Evolutionary conservation across 768 basidiomycete genomes (phyloP).

Genomic region (Phanerochaete sordida): DNA sequence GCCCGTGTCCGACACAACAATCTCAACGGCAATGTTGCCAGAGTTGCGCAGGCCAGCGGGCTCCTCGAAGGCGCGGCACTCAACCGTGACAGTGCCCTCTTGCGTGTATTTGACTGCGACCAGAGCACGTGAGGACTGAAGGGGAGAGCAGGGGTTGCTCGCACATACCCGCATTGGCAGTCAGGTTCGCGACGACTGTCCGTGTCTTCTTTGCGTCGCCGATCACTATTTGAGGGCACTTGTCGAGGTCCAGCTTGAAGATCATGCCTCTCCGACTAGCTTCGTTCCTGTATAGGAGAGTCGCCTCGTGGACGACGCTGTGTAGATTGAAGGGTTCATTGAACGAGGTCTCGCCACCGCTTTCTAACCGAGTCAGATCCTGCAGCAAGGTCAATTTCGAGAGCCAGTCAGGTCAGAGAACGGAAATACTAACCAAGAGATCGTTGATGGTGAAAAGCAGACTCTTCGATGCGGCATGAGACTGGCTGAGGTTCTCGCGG

Average conservation of each 20-base stretch:
- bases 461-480: slow-evolving; percentile 77
- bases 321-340: slow-evolving; percentile 74
- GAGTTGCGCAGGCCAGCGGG: slow-evolving; percentile 44
- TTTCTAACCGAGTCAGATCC: slow-evolving; percentile 77
- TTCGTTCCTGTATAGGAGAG: slow-evolving; percentile 60
- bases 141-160: not conserved
- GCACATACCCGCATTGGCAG: slow-evolving; percentile 65
- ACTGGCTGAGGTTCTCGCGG: slow-evolving; percentile 66
- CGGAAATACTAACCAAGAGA: slow-evolving; percentile 53
- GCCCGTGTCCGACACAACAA: slow-evolving; percentile 69
- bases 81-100: slow-evolving; percentile 56
- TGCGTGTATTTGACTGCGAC: slow-evolving; percentile 66
- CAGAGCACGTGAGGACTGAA: not conserved
- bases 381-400: no score
- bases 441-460: slow-evolving; percentile 84
- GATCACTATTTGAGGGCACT: slow-evolving; percentile 56
- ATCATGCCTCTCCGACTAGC: slow-evolving; percentile 55
- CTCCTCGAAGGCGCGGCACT: slow-evolving; percentile 49
- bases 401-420: no score
- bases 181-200: slow-evolving; percentile 74
- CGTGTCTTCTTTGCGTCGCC: slow-evolving; percentile 73
- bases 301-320: slow-evolving; percentile 57
- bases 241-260: slow-evolving; percentile 53
- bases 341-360: slow-evolving; percentile 69
- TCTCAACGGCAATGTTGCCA: slow-evolving; percentile 57